Base-by-base conservation (phyloP, 2,329 filamentous ascomycete genomes). In the Colletotrichum sojae region DNA sequence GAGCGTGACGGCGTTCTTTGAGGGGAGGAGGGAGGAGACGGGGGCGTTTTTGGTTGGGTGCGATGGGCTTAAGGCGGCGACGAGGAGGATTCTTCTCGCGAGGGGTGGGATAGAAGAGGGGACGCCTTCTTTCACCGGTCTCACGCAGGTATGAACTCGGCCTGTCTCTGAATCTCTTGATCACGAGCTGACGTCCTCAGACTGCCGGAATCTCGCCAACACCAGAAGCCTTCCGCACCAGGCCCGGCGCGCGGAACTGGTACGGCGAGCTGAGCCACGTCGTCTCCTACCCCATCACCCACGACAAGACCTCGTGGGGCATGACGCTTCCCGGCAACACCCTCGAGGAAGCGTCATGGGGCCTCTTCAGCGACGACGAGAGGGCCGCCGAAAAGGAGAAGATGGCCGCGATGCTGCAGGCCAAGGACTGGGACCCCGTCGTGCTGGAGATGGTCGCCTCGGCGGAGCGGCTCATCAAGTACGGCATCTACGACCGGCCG, bases 401-500 rank as follows among this genome's bases (percentile, higher is more conserved):
- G 18, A 70, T 76, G 2, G 27, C n/a, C 2, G 27, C 51, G n/a
- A 56, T 73, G 6, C 56, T 76, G 15, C 13, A 61, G 13, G 54
- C 54, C 31, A 53, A 65, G 22, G 70, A 57, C 3, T 76, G 73
- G 70, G 72, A 73, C 13, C 62, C 70, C 4, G 58, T 56, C 12
- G 64, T 75, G 15, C 43, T 69, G 2, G 63, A 71, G 9, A 54
- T 75, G 69, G 67, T 76, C 13, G 53, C 31, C 45, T 63, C 70
- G 2, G 67, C 74, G 6, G 72, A 75, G 62, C 66, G 74, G 12
- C 67, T 76, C 20, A 73, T 75, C 66, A 75, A 74, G 39, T 76
- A 72, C 40, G 74, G 75, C 40, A 59, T 76, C 16, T 76, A 73
- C 55, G 80, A 76, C 55, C 71, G 74, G 6, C 55, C 60, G 4